A percentile compares a stretch with the other conserved stretches of the same genome.
Evolutionary conservation across 192 early-diverging fungal genomes (phyloP).

Genomic region (Dissophora ornata): DNA sequence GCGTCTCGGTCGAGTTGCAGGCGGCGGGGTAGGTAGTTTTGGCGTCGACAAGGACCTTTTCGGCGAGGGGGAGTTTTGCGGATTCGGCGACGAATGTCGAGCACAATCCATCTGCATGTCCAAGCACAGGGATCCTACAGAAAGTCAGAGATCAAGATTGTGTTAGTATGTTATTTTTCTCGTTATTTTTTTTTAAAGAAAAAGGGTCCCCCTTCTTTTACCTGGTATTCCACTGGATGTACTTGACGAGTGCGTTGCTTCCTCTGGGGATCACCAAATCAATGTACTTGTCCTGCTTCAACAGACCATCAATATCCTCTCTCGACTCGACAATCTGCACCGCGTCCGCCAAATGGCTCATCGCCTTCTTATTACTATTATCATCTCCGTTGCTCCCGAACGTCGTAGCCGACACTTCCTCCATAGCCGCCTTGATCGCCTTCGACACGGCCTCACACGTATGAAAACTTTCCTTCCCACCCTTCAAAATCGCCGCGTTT

Average conservation of each 20-base stretch:
- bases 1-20: conserved; percentile 94
- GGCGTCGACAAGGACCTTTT: conserved; percentile 87
- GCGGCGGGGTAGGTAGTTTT: conserved; percentile 88
- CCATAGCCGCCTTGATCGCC: conserved; percentile 84
- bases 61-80: conserved; percentile 82
- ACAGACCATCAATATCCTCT: conserved; percentile 86
- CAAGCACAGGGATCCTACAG: conserved; percentile 95
- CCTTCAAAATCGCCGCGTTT: conserved; percentile 98
- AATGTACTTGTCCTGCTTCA: conserved; percentile 91
- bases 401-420: conserved; percentile 28
- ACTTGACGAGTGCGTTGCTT: conserved; percentile 88
- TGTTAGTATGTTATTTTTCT: no score
- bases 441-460: conserved; percentile 83
- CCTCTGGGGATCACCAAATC: conserved; percentile 97
- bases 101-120: conserved; percentile 99
- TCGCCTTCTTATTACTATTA: conserved; percentile 14
- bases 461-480: conserved; percentile 90
- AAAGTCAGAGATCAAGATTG: no score
- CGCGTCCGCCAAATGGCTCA: conserved; percentile 69
- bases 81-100: conserved; percentile 88
- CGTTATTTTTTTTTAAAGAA: neutral
- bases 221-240: conserved; percentile 92
- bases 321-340: conserved; percentile 92
- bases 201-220: conserved; percentile 34
- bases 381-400: neutral